These are phyloP conservation scores for Cryptosporidium ryanae DNA, from an alignment of 169 alveolate genomes.

Conservation along the genomic window DNA sequence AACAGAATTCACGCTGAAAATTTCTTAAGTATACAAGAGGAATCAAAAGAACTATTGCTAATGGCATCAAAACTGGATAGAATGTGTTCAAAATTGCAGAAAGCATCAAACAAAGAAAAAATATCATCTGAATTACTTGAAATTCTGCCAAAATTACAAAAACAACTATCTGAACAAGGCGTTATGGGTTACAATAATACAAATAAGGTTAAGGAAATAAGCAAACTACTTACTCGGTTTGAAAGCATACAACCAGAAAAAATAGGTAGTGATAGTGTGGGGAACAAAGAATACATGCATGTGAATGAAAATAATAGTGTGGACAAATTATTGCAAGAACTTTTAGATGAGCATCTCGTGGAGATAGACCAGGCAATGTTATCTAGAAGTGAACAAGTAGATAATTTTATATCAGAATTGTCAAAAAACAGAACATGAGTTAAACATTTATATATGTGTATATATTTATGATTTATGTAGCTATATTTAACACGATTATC, in stretches of 20 bases:
- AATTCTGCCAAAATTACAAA: slow-evolving; percentile 31
- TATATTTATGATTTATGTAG: too few species aligned
- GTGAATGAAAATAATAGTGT: neutral
- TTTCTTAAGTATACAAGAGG: slow-evolving; percentile 52
- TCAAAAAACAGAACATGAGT: neutral
- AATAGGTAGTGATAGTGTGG: neutral
- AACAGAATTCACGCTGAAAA: slow-evolving; percentile 66
- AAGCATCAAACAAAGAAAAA: slow-evolving; percentile 46
- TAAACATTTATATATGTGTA: neutral
- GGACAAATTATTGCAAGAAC: slow-evolving; percentile 35
- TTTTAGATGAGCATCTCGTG: slow-evolving; percentile 31
- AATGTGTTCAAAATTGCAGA: slow-evolving; percentile 56
- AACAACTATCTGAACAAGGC: slow-evolving; percentile 59
- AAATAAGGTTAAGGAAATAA: slow-evolving; percentile 31
- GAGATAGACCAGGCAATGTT: slow-evolving; percentile 54
- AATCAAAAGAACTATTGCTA: slow-evolving; percentile 30
- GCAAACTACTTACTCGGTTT: slow-evolving; percentile 15
- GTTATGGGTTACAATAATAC: slow-evolving; percentile 46
- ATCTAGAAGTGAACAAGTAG: neutral
- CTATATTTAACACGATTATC: too few species aligned
- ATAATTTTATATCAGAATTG: neutral
- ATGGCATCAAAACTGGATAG: slow-evolving; percentile 62
- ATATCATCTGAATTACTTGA: slow-evolving; percentile 48
- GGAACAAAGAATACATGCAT: neutral
- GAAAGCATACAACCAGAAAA: slow-evolving; percentile 36